Evolutionary conservation across 2,329 filamentous ascomycete genomes (phyloP).

Genomic region (Alternaria angustiovoidea): DNA sequence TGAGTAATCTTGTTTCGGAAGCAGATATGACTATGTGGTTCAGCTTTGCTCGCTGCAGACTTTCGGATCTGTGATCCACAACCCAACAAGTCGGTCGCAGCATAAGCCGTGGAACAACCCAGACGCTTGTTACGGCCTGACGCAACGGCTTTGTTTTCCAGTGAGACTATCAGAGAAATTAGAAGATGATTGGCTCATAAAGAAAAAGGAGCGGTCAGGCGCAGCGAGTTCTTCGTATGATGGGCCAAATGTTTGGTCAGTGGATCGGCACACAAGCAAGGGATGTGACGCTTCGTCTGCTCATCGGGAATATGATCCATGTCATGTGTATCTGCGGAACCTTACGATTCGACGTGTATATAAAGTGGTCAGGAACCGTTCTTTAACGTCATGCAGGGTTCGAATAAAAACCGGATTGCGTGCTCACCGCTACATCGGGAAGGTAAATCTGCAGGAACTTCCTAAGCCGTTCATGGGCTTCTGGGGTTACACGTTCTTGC

Average conservation of each 20-base stretch:
- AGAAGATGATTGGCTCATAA: neutral
- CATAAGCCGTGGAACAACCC: neutral
- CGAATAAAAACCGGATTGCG: neutral
- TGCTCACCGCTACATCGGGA: conserved; percentile 1
- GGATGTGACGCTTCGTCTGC: neutral
- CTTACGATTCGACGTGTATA: neutral
- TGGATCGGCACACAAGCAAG: neutral
- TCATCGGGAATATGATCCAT: neutral
- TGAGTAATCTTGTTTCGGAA: neutral
- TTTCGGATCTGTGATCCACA: neutral
- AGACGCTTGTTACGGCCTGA: neutral
- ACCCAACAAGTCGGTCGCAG: neutral
- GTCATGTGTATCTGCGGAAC: neutral
- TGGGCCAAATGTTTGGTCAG: neutral
- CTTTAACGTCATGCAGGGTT: neutral
- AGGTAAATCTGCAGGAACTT: neutral
- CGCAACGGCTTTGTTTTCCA: neutral
- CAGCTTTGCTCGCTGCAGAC: neutral
- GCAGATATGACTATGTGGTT: neutral
- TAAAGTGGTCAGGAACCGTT: neutral
- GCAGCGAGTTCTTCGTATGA: neutral
- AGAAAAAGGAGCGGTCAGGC: neutral
- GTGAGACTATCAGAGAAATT: neutral
- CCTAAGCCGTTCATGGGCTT: neutral
- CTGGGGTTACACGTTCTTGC: neutral